These are phyloP conservation scores for Yamadazyma oceani DNA, from an alignment of 1,139 yeast species.

Conservation along the genomic window DNA sequence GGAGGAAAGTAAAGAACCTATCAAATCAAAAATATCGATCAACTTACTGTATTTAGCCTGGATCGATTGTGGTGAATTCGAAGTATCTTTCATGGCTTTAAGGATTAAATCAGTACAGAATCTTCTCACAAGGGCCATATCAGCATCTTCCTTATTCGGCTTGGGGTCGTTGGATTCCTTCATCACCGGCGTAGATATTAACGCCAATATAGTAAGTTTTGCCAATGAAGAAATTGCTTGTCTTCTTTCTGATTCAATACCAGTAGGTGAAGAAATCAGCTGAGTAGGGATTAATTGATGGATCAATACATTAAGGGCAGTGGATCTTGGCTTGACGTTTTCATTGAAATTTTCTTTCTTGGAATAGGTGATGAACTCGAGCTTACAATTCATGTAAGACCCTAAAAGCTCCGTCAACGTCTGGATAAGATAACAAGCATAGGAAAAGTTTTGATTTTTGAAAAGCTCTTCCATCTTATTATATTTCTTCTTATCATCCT, in stretches of 20 bases:
- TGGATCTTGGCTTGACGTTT: constrained; percentile 58
- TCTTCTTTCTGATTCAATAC: constrained; percentile 39
- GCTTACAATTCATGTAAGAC: constrained; percentile 78
- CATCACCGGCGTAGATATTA: constrained; percentile 53
- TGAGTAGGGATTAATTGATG: constrained; percentile 71
- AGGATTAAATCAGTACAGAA: constrained; percentile 71
- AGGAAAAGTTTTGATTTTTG: constrained; percentile 52
- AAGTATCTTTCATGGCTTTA: constrained; percentile 58
- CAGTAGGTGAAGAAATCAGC: constrained; percentile 31
- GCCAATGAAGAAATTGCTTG: constrained; percentile 52
- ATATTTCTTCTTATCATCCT: constrained; percentile 19
- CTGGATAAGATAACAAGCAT: constrained; percentile 68
- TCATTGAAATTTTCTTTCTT: constrained; percentile 45
- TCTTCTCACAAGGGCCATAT: constrained; percentile 69
- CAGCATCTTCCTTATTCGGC: constrained; percentile 59
- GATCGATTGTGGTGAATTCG: constrained; percentile 21
- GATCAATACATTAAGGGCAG: constrained; percentile 73
- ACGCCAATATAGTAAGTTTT: constrained; percentile 54
- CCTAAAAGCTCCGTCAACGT: constrained; percentile 69
- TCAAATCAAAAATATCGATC: constrained; percentile 56
- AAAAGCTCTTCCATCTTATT: constrained; percentile 29
- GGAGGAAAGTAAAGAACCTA: constrained; percentile 41
- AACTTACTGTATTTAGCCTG: constrained; percentile 52
- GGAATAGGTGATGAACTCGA: constrained; percentile 78
- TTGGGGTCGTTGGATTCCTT: constrained; percentile 44